phyloP scores from a whole-genome alignment of 2,329 filamentous ascomycete genomes.

The Sphaerulina musiva region DNA sequence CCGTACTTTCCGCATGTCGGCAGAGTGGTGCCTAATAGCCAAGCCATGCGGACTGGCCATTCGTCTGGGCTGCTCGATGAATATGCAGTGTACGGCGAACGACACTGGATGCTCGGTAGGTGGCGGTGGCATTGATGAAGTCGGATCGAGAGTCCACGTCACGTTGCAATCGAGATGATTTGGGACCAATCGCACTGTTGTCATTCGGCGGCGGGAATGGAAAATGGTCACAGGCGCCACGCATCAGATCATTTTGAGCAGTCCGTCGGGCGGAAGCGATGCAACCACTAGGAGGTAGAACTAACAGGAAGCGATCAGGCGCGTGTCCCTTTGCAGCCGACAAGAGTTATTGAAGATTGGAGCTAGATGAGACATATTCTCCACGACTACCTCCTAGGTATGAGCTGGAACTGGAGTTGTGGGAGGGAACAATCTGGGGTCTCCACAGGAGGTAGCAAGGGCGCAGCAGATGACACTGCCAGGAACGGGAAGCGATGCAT shows the following conservation, averaged over 20 bases:
- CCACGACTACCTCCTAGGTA: neutral
- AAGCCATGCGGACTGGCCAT: conserved; percentile 11
- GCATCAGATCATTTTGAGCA: neutral
- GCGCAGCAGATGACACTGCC: neutral
- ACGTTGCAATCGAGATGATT: neutral
- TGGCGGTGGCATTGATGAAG: neutral
- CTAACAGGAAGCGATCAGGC: neutral
- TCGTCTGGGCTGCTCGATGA: neutral
- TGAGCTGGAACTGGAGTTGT: neutral
- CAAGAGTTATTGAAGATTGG: neutral
- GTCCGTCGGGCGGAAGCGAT: neutral
- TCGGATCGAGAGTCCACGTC: too few relatives aligned
- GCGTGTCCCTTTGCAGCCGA: neutral
- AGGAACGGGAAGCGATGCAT: neutral
- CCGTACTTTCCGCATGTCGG: neutral
- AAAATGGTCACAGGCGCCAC: conserved; percentile 2
- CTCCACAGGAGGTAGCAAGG: neutral
- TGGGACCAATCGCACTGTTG: neutral
- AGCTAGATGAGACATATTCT: neutral
- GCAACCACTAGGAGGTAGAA: neutral
- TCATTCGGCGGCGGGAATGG: neutral
- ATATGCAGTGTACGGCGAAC: neutral
- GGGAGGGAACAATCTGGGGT: neutral
- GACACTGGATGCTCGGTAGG: neutral
- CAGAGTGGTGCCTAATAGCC: conserved; percentile 1